These are phyloP conservation scores for Xylariaceae sp. DNA, from an alignment of 2,329 filamentous ascomycete species.

Conservation along the genomic window DNA sequence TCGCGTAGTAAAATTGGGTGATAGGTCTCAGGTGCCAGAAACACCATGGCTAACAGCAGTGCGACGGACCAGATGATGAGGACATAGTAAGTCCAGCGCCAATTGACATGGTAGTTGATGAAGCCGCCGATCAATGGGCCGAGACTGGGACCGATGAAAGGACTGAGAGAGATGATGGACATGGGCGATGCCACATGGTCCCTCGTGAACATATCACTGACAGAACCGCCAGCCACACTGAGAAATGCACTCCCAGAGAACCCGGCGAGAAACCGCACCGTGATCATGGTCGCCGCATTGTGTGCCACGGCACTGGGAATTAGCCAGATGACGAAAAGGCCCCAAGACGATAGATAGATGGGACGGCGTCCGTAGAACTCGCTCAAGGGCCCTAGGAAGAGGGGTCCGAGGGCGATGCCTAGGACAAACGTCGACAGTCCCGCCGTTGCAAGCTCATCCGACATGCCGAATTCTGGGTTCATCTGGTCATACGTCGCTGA, in stretches of 20 bases:
- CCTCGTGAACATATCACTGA: slow-evolving; percentile 71
- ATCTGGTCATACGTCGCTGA: slow-evolving; percentile 78
- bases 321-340: slow-evolving; percentile 73
- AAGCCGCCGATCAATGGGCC: slow-evolving; percentile 70
- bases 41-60: slow-evolving; percentile 59
- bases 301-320: slow-evolving; percentile 77
- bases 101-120: slow-evolving; percentile 70
- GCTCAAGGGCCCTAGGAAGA: slow-evolving; percentile 60
- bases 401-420: slow-evolving; percentile 62
- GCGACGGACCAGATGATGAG: slow-evolving; percentile 76
- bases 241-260: slow-evolving; percentile 66
- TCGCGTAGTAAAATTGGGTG: slow-evolving; percentile 67
- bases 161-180: slow-evolving; percentile 70
- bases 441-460: slow-evolving; percentile 69
- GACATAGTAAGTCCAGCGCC: slow-evolving; percentile 83
- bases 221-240: slow-evolving; percentile 77
- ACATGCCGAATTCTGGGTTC: slow-evolving; percentile 67
- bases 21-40: slow-evolving; percentile 86
- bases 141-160: slow-evolving; percentile 56
- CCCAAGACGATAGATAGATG: slow-evolving; percentile 73
- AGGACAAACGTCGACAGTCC: slow-evolving; percentile 81
- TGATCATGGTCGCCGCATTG: slow-evolving; percentile 76
- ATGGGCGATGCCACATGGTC: slow-evolving; percentile 73
- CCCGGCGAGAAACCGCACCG: slow-evolving; percentile 72
- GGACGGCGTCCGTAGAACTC: slow-evolving; percentile 80